Evolutionary conservation across 164 flowering plant species (phyloP).

Genomic region (Santalum album): DNA sequence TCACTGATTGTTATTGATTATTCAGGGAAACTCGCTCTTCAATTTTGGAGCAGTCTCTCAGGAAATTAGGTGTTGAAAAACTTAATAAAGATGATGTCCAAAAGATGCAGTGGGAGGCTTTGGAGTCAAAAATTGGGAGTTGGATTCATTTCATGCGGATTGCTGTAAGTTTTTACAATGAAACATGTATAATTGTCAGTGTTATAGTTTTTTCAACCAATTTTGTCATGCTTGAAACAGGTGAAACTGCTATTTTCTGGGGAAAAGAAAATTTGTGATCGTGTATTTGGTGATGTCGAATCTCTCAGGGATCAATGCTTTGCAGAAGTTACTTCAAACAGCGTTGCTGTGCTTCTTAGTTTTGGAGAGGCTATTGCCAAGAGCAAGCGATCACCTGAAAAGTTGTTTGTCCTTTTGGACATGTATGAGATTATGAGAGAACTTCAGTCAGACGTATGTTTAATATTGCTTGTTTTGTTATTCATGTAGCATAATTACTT

Average conservation of each 20-base stretch:
- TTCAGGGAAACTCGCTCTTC: slow-evolving; percentile 75
- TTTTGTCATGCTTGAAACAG: slow-evolving; percentile 38
- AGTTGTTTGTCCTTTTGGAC: slow-evolving; percentile 83
- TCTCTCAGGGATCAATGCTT: slow-evolving; percentile 70
- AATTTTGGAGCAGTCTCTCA: slow-evolving; percentile 73
- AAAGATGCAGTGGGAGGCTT: slow-evolving; percentile 94
- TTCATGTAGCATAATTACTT: not conserved
- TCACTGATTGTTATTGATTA: not conserved
- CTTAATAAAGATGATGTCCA: slow-evolving; percentile 91
- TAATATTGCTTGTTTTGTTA: not conserved
- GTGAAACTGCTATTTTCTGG: slow-evolving; percentile 85
- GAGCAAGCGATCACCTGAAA: slow-evolving; percentile 97
- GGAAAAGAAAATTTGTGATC: slow-evolving; percentile 80
- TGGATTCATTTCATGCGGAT: slow-evolving; percentile 92
- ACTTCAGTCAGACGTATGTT: slow-evolving; percentile 77
- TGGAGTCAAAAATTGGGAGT: slow-evolving; percentile 88
- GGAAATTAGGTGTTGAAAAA: slow-evolving; percentile 83
- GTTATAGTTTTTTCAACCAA: slow-evolving; percentile 8
- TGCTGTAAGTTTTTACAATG: slow-evolving; percentile 46
- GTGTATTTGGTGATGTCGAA: slow-evolving; percentile 70
- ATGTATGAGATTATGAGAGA: slow-evolving; percentile 98
- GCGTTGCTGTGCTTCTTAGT: slow-evolving; percentile 84
- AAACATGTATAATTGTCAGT: not conserved
- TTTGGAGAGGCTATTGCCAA: slow-evolving; percentile 96
- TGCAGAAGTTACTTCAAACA: slow-evolving; percentile 77